phyloP scores from a whole-genome alignment of 2,329 filamentous ascomycete species.

The Alternaria alternata region DNA sequence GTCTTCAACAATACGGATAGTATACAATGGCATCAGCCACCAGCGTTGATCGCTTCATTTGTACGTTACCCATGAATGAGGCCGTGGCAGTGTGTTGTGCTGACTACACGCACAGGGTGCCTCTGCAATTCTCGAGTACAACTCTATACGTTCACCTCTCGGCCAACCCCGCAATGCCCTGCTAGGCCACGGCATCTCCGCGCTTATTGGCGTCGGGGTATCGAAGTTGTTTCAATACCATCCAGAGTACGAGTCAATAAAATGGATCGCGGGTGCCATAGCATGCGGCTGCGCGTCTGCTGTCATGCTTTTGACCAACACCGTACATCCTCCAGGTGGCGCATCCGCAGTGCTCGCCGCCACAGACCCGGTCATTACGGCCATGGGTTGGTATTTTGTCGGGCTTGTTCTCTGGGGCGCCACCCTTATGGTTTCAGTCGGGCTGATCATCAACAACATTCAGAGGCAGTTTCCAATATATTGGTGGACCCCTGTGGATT shows the following conservation, averaged over 20 bases:
- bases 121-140: slow-evolving; percentile 58
- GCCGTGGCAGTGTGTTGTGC: background rate
- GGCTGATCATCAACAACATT: slow-evolving; percentile 57
- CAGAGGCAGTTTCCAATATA: slow-evolving; percentile 57
- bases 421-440: slow-evolving; percentile 54
- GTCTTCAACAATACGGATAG: slow-evolving; percentile 52
- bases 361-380: slow-evolving; percentile 50
- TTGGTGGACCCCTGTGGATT: slow-evolving; percentile 58
- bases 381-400: slow-evolving; percentile 58
- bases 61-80: slow-evolving; percentile 34
- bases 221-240: slow-evolving; percentile 56
- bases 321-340: slow-evolving; percentile 60
- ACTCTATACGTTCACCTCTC: slow-evolving; percentile 56
- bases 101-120: slow-evolving; percentile 49
- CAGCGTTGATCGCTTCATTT: slow-evolving; percentile 55
- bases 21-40: slow-evolving; percentile 51
- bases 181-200: slow-evolving; percentile 56
- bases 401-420: slow-evolving; percentile 54
- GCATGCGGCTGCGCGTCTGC: slow-evolving; percentile 54
- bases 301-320: slow-evolving; percentile 58
- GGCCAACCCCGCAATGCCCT: slow-evolving; percentile 58
- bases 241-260: slow-evolving; percentile 48
- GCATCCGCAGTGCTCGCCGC: slow-evolving; percentile 58
- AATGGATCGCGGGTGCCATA: slow-evolving; percentile 57
- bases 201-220: slow-evolving; percentile 55